A percentile compares a stretch with the other conserved stretches of the same genome.
These are phyloP conservation scores for Cyclanthera cordifolia DNA, from an alignment of 306 rosid species.

Conservation along the genomic window DNA sequence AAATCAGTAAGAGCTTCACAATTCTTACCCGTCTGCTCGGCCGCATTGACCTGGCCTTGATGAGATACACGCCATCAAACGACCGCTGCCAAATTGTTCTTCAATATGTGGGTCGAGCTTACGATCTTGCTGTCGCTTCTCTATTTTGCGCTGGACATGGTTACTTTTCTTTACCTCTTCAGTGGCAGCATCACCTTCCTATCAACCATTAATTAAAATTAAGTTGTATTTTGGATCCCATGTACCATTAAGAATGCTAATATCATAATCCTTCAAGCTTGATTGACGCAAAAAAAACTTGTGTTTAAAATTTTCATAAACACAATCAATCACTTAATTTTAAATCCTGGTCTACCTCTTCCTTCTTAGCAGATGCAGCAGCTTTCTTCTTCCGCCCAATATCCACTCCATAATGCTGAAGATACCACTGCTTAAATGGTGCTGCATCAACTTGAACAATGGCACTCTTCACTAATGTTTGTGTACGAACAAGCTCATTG, in stretches of 20 bases:
- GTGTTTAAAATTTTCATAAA: not conserved
- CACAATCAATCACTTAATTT: not conserved
- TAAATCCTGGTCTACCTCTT: not conserved
- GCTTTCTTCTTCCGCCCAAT: conserved; percentile 7
- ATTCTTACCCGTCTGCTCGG: conserved; percentile 9
- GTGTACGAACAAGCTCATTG: conserved; percentile 12
- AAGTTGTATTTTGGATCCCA: not conserved
- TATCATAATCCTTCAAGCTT: not conserved
- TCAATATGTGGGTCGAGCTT: not conserved
- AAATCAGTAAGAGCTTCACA: not conserved
- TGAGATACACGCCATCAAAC: conserved; percentile 11
- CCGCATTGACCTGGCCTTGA: conserved; percentile 7
- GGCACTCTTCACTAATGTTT: conserved; percentile 7
- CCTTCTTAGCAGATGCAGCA: not conserved
- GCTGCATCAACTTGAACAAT: conserved; percentile 9
- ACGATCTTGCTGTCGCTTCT: conserved; percentile 4
- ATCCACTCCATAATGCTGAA: conserved; percentile 9
- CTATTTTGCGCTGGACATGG: conserved; percentile 6
- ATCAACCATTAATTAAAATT: not conserved
- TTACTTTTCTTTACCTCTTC: conserved; percentile 8
- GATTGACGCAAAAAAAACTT: not conserved
- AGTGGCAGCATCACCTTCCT: conserved; percentile 9
- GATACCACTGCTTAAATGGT: conserved; percentile 11
- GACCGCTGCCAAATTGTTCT: conserved; percentile 10
- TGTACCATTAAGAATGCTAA: not conserved